phyloP scores from a whole-genome alignment of 2,329 filamentous ascomycete species.

The Amauroascus niger region DNA sequence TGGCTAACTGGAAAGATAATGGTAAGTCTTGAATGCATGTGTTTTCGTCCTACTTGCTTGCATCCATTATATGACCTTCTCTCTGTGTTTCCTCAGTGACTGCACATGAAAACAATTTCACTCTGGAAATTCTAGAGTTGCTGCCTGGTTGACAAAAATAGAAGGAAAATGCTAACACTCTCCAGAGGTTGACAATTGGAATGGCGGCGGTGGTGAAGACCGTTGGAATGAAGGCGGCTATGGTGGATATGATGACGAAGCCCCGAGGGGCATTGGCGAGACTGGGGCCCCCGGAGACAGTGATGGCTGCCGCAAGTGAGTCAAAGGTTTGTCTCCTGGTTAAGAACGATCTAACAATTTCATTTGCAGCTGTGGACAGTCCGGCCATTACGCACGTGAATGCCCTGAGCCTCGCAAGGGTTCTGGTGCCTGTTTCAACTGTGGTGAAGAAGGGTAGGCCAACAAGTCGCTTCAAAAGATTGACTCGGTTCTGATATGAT shows the following conservation, averaged over 20 bases:
- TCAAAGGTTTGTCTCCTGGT: constrained; percentile 2
- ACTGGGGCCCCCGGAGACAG: constrained; percentile 16
- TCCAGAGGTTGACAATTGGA: not conserved
- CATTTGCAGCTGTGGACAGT: constrained; percentile 25
- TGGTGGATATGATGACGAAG: constrained; percentile 8
- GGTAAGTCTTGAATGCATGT: not conserved
- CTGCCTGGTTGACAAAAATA: not conserved
- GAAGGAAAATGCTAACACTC: not conserved
- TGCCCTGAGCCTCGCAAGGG: constrained; percentile 36
- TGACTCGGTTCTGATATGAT: constrained; percentile 7
- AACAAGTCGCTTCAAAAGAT: not conserved
- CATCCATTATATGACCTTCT: not conserved
- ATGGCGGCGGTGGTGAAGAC: not conserved
- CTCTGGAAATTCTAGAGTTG: not conserved
- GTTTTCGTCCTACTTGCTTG: not conserved
- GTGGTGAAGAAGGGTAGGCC: constrained; percentile 35
- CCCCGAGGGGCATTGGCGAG: constrained; percentile 5
- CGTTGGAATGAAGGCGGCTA: constrained; percentile 13
- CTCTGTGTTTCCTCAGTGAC: not conserved
- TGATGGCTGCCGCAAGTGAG: constrained; percentile 32
- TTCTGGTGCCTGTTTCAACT: constrained; percentile 39
- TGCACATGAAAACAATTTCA: not conserved
- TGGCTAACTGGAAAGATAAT: constrained; percentile 6
- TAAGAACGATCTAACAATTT: not conserved
- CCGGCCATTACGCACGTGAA: constrained; percentile 34